phyloP scores from a whole-genome alignment of 495 filamentous ascomycete species.

The Cudoniella acicularis region DNA sequence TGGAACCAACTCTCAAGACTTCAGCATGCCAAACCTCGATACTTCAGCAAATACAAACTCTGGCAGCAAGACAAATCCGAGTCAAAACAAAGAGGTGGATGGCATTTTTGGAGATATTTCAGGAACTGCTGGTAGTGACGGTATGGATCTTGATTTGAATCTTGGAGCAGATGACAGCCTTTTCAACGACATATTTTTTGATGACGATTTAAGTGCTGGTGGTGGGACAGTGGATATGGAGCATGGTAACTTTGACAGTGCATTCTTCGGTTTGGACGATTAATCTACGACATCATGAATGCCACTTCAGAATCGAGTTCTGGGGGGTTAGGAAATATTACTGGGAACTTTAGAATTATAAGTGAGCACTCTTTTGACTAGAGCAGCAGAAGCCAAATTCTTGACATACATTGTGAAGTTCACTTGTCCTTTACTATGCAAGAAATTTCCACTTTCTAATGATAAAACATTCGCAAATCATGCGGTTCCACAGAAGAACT shows the following conservation, averaged over 20 bases:
- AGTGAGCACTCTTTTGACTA: too few relatives aligned
- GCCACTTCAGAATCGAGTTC: too few relatives aligned
- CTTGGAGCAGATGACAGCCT: slow-evolving; percentile 16
- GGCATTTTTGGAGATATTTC: slow-evolving; percentile 4
- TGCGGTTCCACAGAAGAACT: too few relatives aligned
- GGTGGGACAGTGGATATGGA: slow-evolving; percentile 19
- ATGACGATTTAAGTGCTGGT: neutral
- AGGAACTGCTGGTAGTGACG: slow-evolving; percentile 7
- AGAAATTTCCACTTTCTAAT: too few relatives aligned
- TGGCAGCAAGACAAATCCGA: slow-evolving; percentile 5
- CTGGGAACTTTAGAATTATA: too few relatives aligned
- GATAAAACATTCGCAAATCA: too few relatives aligned
- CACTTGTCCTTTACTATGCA: too few relatives aligned
- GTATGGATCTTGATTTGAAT: slow-evolving; percentile 19
- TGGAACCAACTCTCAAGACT: slow-evolving; percentile 21
- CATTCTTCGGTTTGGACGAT: slow-evolving; percentile 14
- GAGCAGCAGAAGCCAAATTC: too few relatives aligned
- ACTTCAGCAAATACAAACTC: slow-evolving; percentile 5
- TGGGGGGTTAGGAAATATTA: too few relatives aligned
- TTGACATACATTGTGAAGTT: too few relatives aligned
- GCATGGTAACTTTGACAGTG: slow-evolving; percentile 19
- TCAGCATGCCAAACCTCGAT: slow-evolving; percentile 17
- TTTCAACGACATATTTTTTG: slow-evolving; percentile 24
- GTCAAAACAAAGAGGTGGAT: slow-evolving; percentile 2
- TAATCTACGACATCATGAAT: neutral